Conservation (phyloP, 1,284 basidiomycete genomes). For the Heterobasidion irregulare region DNA sequence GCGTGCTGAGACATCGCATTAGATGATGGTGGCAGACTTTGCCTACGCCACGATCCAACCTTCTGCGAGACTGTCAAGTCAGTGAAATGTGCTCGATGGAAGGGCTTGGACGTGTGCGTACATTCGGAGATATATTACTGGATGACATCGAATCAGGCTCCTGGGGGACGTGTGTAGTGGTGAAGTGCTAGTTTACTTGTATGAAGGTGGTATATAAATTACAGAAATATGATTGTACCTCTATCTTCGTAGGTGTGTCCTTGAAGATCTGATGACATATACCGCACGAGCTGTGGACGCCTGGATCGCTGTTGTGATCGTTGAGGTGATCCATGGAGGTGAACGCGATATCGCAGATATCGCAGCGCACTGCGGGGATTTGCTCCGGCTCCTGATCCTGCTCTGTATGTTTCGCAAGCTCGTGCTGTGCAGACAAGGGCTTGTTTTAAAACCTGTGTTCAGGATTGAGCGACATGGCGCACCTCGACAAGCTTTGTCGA, state of each 20-base stretch:
- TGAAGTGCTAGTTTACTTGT: too few species aligned
- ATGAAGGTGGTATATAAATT: background rate
- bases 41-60: too few species aligned
- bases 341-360: conserved; percentile 7
- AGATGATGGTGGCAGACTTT: too few species aligned
- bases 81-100: too few species aligned
- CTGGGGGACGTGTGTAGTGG: too few species aligned
- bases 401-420: conserved; percentile 1
- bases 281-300: conserved; percentile 10
- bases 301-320: conserved; percentile 1
- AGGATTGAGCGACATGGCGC: background rate
- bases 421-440: background rate
- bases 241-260: conserved; percentile 11
- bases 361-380: conserved; percentile 7
- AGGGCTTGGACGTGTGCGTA: too few species aligned
- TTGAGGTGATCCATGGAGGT: conserved; percentile 6
- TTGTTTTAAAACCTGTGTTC: background rate
- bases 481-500: conserved; percentile 8
- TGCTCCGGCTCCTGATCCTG: background rate
- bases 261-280: conserved; percentile 10
- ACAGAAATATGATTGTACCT: conserved; percentile 1
- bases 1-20: too few species aligned
- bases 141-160: too few species aligned
- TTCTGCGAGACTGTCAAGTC: too few species aligned
- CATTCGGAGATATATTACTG: too few species aligned